Conservation (phyloP, 768 basidiomycete species). For the Suillus subluteus region DNA sequence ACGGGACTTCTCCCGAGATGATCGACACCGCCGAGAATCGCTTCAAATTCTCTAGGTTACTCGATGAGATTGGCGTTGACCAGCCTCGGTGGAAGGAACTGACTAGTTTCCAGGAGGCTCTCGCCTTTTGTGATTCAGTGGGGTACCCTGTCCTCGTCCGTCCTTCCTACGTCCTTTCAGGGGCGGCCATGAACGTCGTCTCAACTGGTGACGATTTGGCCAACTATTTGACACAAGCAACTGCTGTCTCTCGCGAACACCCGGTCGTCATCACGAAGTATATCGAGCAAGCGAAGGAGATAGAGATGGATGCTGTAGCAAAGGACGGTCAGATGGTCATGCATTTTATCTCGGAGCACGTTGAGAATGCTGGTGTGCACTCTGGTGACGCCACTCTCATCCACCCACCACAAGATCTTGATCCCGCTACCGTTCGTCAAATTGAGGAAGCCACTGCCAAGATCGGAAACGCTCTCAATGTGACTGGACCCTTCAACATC, state of each 20-base stretch:
- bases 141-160: slow-evolving; percentile 96
- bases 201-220: slow-evolving; percentile 89
- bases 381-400: slow-evolving; percentile 99
- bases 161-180: slow-evolving; percentile 98
- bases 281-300: slow-evolving; percentile 99
- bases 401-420: slow-evolving; percentile 96
- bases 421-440: slow-evolving; percentile 93
- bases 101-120: slow-evolving; percentile 86
- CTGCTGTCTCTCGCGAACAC: slow-evolving; percentile 93
- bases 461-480: slow-evolving; percentile 96
- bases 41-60: slow-evolving; percentile 97
- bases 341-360: slow-evolving; percentile 99
- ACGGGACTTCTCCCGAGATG: slow-evolving; percentile 99
- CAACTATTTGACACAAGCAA: slow-evolving; percentile 92
- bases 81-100: slow-evolving; percentile 98
- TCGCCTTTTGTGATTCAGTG: slow-evolving; percentile 88
- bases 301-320: slow-evolving; percentile 99
- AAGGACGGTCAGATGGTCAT: slow-evolving; percentile 98
- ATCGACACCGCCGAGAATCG: slow-evolving; percentile 99
- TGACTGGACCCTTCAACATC: slow-evolving; percentile 98
- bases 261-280: slow-evolving; percentile 99
- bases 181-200: slow-evolving; percentile 99
- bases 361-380: slow-evolving; percentile 91
- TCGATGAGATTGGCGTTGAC: slow-evolving; percentile 98
- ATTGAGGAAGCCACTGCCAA: slow-evolving; percentile 97